phyloP scores from a whole-genome alignment of 352 stramenopile species.

The Phytopythium vexans region DNA sequence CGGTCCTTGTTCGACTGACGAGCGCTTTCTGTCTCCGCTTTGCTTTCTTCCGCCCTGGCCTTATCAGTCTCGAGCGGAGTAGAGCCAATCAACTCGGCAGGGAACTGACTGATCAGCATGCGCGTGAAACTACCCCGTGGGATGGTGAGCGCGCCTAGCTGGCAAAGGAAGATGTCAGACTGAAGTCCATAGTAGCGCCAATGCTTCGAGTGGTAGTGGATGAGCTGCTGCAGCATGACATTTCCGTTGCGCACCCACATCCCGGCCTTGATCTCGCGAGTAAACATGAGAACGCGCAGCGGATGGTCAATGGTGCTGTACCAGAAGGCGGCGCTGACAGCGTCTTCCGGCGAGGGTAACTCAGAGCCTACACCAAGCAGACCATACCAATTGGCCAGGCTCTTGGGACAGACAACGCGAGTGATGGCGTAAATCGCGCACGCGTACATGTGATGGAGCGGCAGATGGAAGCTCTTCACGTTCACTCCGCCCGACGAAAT shows the following conservation, averaged over 20 bases:
- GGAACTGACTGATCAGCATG: slow-evolving; percentile 56
- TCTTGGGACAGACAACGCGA: slow-evolving; percentile 34
- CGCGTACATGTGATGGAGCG: slow-evolving; percentile 76
- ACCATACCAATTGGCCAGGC: slow-evolving; percentile 36
- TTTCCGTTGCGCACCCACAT: slow-evolving; percentile 78
- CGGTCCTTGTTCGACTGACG: slow-evolving; percentile 13
- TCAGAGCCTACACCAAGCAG: slow-evolving; percentile 30
- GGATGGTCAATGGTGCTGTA: slow-evolving; percentile 44
- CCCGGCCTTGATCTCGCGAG: slow-evolving; percentile 67
- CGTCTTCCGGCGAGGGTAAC: too few relatives aligned
- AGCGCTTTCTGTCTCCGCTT: slow-evolving; percentile 8
- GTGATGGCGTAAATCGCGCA: slow-evolving; percentile 49
- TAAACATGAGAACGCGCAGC: slow-evolving; percentile 60
- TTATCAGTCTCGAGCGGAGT: not conserved
- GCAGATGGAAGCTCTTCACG: slow-evolving; percentile 71
- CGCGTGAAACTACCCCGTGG: slow-evolving; percentile 48
- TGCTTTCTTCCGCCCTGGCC: slow-evolving; percentile 8
- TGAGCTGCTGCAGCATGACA: slow-evolving; percentile 77
- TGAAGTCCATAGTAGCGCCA: slow-evolving; percentile 78
- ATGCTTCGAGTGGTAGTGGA: slow-evolving; percentile 80
- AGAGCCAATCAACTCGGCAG: slow-evolving; percentile 23
- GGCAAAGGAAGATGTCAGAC: slow-evolving; percentile 65
- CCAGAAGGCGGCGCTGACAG: slow-evolving; percentile 23
- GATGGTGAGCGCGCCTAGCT: slow-evolving; percentile 50
- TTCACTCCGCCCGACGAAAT: slow-evolving; percentile 19